Evolutionary conservation across 768 basidiomycete species (phyloP).

Genomic region (Leccinellum albellum): DNA sequence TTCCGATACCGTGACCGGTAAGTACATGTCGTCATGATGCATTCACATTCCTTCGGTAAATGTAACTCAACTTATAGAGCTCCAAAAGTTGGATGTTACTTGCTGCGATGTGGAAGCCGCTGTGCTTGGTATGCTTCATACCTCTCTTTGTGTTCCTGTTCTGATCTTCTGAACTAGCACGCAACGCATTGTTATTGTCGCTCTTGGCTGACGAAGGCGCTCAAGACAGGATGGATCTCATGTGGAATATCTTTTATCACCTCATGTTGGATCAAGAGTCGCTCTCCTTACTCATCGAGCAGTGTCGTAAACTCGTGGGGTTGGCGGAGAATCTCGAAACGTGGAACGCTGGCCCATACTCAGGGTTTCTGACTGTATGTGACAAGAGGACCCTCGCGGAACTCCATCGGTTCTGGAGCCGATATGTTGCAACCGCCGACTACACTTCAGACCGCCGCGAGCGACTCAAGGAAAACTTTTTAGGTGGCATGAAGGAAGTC

Average conservation of each 20-base stretch:
- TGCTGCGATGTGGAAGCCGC: constrained; percentile 30
- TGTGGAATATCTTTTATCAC: constrained; percentile 34
- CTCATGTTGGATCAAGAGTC: constrained; percentile 24
- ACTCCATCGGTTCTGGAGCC: constrained; percentile 20
- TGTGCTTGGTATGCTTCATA: constrained; percentile 22
- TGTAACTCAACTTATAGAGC: constrained; percentile 10
- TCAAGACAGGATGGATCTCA: constrained; percentile 10
- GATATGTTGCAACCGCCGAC: constrained; percentile 12
- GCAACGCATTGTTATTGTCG: constrained; percentile 28
- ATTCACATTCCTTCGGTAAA: background rate
- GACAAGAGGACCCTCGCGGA: constrained; percentile 23
- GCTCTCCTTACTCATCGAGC: constrained; percentile 22
- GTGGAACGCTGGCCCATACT: constrained; percentile 28
- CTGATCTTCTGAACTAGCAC: constrained; percentile 15
- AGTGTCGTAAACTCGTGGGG: constrained; percentile 23
- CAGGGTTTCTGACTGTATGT: constrained; percentile 22
- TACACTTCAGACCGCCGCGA: constrained; percentile 10
- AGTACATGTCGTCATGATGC: constrained; percentile 4
- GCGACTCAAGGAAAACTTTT: constrained; percentile 15
- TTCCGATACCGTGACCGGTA: background rate
- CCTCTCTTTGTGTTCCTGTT: background rate
- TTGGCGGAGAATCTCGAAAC: constrained; percentile 15
- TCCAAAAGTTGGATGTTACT: constrained; percentile 26
- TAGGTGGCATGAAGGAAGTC: constrained; percentile 19
- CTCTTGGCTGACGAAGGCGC: constrained; percentile 24